A percentile compares a stretch with the other conserved stretches of the same genome.
These are phyloP conservation scores for Fusarium sp. DNA, from an alignment of 2,329 filamentous ascomycete species.

Conservation along the genomic window DNA sequence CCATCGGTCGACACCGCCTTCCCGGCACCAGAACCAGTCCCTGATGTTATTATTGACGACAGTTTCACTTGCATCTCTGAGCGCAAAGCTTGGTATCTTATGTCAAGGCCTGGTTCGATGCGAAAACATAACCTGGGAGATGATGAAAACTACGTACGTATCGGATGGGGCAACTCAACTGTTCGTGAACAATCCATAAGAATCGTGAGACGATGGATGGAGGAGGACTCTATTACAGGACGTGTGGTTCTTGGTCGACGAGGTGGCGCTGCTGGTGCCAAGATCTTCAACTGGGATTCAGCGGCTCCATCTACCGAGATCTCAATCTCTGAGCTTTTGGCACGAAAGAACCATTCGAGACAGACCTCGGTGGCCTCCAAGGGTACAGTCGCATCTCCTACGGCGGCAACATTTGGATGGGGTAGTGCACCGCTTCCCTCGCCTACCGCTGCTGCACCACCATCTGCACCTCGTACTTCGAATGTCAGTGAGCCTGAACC, in stretches of 20 bases:
- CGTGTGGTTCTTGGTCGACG: slow-evolving; percentile 56
- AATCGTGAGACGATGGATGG: slow-evolving; percentile 74
- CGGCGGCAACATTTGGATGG: slow-evolving; percentile 51
- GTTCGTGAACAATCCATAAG: slow-evolving; percentile 66
- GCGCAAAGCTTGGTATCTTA: slow-evolving; percentile 73
- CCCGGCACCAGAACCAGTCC: slow-evolving; percentile 52
- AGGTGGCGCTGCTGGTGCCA: slow-evolving; percentile 56
- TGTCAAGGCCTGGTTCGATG: slow-evolving; percentile 70
- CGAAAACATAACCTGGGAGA: slow-evolving; percentile 68
- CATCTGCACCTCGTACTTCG: slow-evolving; percentile 24
- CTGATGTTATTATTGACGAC: slow-evolving; percentile 63
- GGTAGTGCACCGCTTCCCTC: slow-evolving; percentile 36
- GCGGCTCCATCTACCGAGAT: slow-evolving; percentile 64
- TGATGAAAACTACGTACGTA: slow-evolving; percentile 69
- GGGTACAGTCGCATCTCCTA: slow-evolving; percentile 44
- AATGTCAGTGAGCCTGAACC: slow-evolving; percentile 29
- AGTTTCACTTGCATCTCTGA: slow-evolving; percentile 67
- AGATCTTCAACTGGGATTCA: slow-evolving; percentile 72
- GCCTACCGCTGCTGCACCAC: slow-evolving; percentile 30
- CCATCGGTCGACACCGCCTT: slow-evolving; percentile 42
- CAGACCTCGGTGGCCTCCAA: slow-evolving; percentile 43
- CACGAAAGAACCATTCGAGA: slow-evolving; percentile 45
- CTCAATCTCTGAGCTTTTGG: slow-evolving; percentile 55
- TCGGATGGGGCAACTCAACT: slow-evolving; percentile 68
- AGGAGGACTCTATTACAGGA: slow-evolving; percentile 70